Base-by-base conservation (phyloP, 306 rosid genomes). In the Arachis hypogaea region DNA sequence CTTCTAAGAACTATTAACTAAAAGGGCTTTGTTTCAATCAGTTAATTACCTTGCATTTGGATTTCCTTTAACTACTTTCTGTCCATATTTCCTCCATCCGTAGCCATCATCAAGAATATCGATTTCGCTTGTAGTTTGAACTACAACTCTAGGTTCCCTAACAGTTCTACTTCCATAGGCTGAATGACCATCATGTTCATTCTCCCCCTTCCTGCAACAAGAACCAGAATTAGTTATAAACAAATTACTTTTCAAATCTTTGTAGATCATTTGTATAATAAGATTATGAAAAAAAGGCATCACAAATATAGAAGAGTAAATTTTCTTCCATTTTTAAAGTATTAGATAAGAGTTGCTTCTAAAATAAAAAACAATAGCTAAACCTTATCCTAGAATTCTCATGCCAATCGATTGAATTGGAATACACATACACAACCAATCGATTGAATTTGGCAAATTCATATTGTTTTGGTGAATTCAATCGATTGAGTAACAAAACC, bases 11-110 rank as follows among this genome's bases (percentile, higher is more conserved):
- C 44, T 42, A 79, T 46, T 29, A 40, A 59, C 42, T 22, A 36
- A 69, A 58, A 54, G 73, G 12, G 22, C 16, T 61, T 50, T 55
- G 29, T 33, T 47, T 41, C 50, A 9, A 41, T 44, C 58, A 16
- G 68, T 65, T 54, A 29, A 54, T 63, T 81, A 92, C 98, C 98
- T 92, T 22, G 99, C 96, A 77, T 94, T 94, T 65, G 99, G 97
- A 63, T 94, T 94, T 82, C 99, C 99, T 65, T 94, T 94, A 18
- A 94, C 99, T 6, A 92, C 99, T 88, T 94, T 94, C 76, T 94
- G 99, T 69, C 99, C 99, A 67, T 94, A 94, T 80, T 94, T 94
- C 66, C 97, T 92, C 99, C 99, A 94, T 61, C 99, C 82, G 76
- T 85, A 94, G 33, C 99, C 99, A 78, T 94, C 99, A 70, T 92